phyloP scores from a whole-genome alignment of 1,284 basidiomycete species.

The Ganoderma leucocontextum region DNA sequence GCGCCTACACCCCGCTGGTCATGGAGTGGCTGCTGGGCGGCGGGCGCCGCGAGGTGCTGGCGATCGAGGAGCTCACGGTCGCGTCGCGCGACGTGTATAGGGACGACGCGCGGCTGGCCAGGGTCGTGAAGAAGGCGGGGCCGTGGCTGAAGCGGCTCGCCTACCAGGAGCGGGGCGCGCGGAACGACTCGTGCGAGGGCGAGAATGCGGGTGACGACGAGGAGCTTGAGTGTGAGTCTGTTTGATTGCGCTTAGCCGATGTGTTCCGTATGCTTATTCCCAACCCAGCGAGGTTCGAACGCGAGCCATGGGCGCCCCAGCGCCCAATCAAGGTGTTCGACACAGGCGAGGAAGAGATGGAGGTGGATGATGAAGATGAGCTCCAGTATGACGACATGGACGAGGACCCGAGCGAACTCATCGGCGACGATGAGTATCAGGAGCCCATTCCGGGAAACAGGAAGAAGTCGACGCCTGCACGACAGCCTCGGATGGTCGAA shows the following conservation, averaged over 20 bases:
- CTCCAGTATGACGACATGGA: background rate
- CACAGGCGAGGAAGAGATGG: background rate
- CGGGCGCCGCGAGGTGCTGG: slow-evolving; percentile 10
- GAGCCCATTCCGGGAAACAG: background rate
- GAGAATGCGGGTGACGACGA: background rate
- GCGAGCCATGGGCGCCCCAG: background rate
- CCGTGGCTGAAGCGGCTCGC: slow-evolving; percentile 19
- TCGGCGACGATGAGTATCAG: background rate
- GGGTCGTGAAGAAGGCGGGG: slow-evolving; percentile 17
- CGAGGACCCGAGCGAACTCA: background rate
- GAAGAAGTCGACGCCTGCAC: background rate
- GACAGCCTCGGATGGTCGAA: slow-evolving; percentile 3
- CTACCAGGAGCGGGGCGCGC: slow-evolving; percentile 7
- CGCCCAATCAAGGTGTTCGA: slow-evolving; percentile 1
- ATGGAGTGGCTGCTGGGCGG: slow-evolving; percentile 21
- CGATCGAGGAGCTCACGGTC: slow-evolving; percentile 17
- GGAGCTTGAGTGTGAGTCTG: background rate
- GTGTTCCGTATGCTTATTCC: background rate
- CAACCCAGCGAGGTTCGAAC: background rate
- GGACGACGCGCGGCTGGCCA: slow-evolving; percentile 19
- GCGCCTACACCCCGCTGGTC: slow-evolving; percentile 19
- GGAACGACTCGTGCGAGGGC: slow-evolving; percentile 12
- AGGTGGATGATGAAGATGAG: slow-evolving; percentile 2
- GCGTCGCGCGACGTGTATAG: slow-evolving; percentile 16
- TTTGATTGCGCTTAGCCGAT: background rate